Percentiles rank a stretch among this genome's conserved stretches.
phyloP scores from a whole-genome alignment of 129 eudicot species.

The Escallonia herrerae region DNA sequence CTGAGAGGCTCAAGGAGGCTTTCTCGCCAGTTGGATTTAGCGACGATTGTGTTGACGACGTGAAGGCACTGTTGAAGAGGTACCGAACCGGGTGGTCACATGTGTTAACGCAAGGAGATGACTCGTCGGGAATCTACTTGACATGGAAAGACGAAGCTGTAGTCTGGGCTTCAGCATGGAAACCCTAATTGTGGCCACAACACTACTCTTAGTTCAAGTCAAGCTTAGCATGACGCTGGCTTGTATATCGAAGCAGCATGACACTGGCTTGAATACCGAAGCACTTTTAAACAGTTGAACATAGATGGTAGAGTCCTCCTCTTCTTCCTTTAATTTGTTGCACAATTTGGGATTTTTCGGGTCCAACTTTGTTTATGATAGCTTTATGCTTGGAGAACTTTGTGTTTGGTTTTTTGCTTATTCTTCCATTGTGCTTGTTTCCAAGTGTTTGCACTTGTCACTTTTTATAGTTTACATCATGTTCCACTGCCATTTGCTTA shows the following conservation, averaged over 20 bases:
- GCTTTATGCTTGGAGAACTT: slow-evolving; percentile 4
- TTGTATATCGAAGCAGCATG: slow-evolving; percentile 7
- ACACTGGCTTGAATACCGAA: too few species aligned
- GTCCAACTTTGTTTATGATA: neutral
- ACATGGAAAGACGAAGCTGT: slow-evolving; percentile 78
- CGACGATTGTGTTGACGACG: slow-evolving; percentile 73
- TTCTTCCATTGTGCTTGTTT: slow-evolving; percentile 12
- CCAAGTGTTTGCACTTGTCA: slow-evolving; percentile 5
- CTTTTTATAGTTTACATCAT: neutral
- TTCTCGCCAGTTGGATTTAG: slow-evolving; percentile 42
- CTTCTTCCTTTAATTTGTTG: neutral
- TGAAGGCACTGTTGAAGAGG: slow-evolving; percentile 71
- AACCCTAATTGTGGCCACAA: slow-evolving; percentile 32
- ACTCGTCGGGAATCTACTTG: slow-evolving; percentile 47
- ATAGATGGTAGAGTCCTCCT: neutral
- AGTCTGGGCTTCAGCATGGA: slow-evolving; percentile 89
- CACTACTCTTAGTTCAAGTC: neutral
- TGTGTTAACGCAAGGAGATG: slow-evolving; percentile 22
- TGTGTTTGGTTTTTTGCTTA: neutral
- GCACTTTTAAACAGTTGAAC: too few species aligned
- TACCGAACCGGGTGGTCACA: slow-evolving; percentile 66
- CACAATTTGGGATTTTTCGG: neutral
- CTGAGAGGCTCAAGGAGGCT: slow-evolving; percentile 41
- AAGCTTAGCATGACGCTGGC: too few species aligned
- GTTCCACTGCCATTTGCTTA: neutral